phyloP scores from a whole-genome alignment of 768 basidiomycete genomes.

The Megacollybia marginata region DNA sequence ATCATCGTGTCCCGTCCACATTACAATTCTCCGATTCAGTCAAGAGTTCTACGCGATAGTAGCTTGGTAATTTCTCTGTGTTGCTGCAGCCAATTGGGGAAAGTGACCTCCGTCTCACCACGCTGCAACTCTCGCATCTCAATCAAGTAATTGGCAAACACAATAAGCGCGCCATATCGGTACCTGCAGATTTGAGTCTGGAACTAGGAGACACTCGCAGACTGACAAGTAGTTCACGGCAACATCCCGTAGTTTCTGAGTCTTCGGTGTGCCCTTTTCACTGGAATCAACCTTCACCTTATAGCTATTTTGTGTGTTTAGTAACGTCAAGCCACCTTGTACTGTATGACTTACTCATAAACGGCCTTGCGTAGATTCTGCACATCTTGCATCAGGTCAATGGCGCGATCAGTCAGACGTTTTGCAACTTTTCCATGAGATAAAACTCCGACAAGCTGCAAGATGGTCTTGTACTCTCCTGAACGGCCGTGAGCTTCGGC shows the following conservation, averaged over 20 bases:
- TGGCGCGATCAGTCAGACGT: slow-evolving; percentile 76
- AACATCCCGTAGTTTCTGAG: slow-evolving; percentile 63
- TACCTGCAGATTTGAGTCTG: slow-evolving; percentile 37
- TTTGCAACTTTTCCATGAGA: slow-evolving; percentile 93
- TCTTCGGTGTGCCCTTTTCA: slow-evolving; percentile 72
- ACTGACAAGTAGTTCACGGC: slow-evolving; percentile 84
- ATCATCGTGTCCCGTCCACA: too few species aligned
- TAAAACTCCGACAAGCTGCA: slow-evolving; percentile 89
- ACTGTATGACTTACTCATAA: slow-evolving; percentile 62
- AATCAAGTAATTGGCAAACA: slow-evolving; percentile 91
- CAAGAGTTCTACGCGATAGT: slow-evolving; percentile 61
- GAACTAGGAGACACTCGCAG: background rate
- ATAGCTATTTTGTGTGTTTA: slow-evolving; percentile 50
- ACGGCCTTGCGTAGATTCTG: slow-evolving; percentile 95
- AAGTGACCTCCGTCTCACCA: slow-evolving; percentile 34
- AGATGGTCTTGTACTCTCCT: slow-evolving; percentile 97
- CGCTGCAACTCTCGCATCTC: slow-evolving; percentile 42
- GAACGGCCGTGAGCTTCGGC: background rate
- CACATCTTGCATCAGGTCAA: slow-evolving; percentile 93
- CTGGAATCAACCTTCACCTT: slow-evolving; percentile 85
- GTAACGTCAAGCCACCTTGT: background rate
- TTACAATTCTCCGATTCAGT: slow-evolving; percentile 23
- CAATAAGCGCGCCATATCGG: slow-evolving; percentile 87
- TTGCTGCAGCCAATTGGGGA: slow-evolving; percentile 77
- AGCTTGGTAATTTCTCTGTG: slow-evolving; percentile 80